Base-by-base conservation (phyloP, 2,329 filamentous ascomycete genomes). In the Microsporum ferrugineum region DNA sequence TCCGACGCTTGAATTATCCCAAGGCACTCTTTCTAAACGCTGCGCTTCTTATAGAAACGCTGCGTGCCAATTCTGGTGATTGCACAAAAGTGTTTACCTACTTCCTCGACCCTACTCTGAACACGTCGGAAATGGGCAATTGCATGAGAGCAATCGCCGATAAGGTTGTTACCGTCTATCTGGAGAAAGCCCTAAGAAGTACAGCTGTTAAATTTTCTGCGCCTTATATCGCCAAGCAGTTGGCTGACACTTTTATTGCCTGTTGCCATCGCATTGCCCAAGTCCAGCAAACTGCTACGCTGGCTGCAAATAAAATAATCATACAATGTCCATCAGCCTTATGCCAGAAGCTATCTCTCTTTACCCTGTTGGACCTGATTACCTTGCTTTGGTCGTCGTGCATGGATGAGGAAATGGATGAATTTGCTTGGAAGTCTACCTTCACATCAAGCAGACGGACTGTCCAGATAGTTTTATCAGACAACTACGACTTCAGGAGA, bases 321-420 rank as follows among this genome's bases (percentile, higher is more conserved):
- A 81, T 79, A 10, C 85, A 89, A 64, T 86, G 95, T 4, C 94
- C 94, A 0, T 96, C 94, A 2, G 88, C 89, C 1, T 79, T 99
- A 14, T 97, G 92, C 70, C 88, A 96, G 69, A 88, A 88, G 66
- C 86, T 87, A 5, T 95, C 95, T 0, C 79, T 99, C 0, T 99
- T 97, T 75, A 91, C 92, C 1, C 79, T 99, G 14, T 79, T 99
- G 7, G 95, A 99, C 72, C 82, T 99, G 2, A 78, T 99, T 17
- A 92, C 90, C 2, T 82, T 99, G 33, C 91, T 99, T 87, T 99
- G 92, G 92, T 84, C 85, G 56, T 92, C 91, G 69, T 99, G 94
- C 71, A 79, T 99, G 14, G 92, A 99, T 71, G 88, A 88, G 10
- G 94, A 99, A 72, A 91, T 91, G 0, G 92, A 99, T 67, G 85